Conservation (phyloP, 257 asterid species). For the Apocynum venetum region DNA sequence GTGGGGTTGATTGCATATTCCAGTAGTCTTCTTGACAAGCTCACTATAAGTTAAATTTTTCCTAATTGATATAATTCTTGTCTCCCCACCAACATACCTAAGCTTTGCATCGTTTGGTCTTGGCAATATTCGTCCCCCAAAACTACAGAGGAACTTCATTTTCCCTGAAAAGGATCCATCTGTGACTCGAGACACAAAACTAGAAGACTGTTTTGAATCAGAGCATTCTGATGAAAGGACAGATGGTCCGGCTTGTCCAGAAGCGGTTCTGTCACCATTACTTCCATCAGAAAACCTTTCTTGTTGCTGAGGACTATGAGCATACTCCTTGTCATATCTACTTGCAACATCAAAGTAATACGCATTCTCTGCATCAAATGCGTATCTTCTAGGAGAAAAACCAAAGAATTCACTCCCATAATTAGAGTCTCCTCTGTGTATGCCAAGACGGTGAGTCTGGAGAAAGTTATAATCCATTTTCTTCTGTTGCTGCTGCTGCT, state of each 20-base stretch:
- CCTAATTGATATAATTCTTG: constrained; percentile 66
- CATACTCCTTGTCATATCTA: constrained; percentile 26
- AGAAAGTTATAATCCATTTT: constrained; percentile 20
- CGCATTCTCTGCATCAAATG: constrained; percentile 22
- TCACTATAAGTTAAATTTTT: constrained; percentile 51
- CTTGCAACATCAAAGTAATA: constrained; percentile 18
- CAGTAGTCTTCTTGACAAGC: constrained; percentile 54
- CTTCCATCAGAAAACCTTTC: constrained; percentile 33
- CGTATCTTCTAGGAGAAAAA: constrained; percentile 33
- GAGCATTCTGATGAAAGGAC: constrained; percentile 41
- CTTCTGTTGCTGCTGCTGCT: constrained; percentile 19
- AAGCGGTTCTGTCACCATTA: constrained; percentile 29
- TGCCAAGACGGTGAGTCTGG: constrained; percentile 32
- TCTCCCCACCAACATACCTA: constrained; percentile 89
- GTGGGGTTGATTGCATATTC: constrained; percentile 58
- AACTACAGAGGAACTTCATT: constrained; percentile 80
- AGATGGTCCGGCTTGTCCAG: constrained; percentile 20
- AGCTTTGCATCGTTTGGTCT: constrained; percentile 85
- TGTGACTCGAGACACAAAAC: constrained; percentile 27
- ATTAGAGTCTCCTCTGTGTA: constrained; percentile 31
- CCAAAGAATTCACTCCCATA: constrained; percentile 27
- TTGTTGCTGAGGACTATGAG: constrained; percentile 22
- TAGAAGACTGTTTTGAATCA: constrained; percentile 25
- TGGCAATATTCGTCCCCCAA: constrained; percentile 81
- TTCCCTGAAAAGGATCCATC: constrained; percentile 43